These are phyloP conservation scores for Lipomyces starkeyi DNA, from an alignment of 805 yeast genomes.

Conservation along the genomic window DNA sequence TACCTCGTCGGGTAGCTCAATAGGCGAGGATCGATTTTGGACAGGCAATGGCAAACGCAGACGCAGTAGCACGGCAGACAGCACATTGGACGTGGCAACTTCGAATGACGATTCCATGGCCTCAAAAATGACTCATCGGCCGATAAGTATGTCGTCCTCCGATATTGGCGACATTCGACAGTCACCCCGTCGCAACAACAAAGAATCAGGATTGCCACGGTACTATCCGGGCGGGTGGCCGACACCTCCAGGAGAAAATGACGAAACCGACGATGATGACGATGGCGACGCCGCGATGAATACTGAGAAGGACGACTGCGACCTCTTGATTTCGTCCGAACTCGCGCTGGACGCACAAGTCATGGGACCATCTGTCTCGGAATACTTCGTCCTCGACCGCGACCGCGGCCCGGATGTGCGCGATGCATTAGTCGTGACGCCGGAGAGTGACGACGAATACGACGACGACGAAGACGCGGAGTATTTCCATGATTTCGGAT, in stretches of 20 bases:
- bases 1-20: slow-evolving; percentile 1
- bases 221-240: background rate
- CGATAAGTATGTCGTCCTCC: background rate
- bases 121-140: background rate
- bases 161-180: background rate
- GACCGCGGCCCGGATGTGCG: slow-evolving; percentile 1
- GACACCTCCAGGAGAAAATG: slow-evolving; percentile 6
- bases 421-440: background rate
- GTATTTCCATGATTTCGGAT: slow-evolving; percentile 24
- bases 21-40: background rate
- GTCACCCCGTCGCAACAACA: background rate
- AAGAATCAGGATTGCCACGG: background rate
- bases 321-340: slow-evolving; percentile 19
- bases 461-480: slow-evolving; percentile 19
- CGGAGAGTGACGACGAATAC: slow-evolving; percentile 8
- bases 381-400: slow-evolving; percentile 19
- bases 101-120: background rate
- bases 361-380: slow-evolving; percentile 30
- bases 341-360: slow-evolving; percentile 25
- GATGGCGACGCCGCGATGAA: background rate
- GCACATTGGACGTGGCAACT: slow-evolving; percentile 5
- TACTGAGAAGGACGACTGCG: background rate
- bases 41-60: slow-evolving; percentile 4
- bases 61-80: slow-evolving; percentile 3
- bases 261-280: slow-evolving; percentile 7